These are phyloP conservation scores for Parmelia sp. DNA, from an alignment of 495 filamentous ascomycete species.

Conservation along the genomic window DNA sequence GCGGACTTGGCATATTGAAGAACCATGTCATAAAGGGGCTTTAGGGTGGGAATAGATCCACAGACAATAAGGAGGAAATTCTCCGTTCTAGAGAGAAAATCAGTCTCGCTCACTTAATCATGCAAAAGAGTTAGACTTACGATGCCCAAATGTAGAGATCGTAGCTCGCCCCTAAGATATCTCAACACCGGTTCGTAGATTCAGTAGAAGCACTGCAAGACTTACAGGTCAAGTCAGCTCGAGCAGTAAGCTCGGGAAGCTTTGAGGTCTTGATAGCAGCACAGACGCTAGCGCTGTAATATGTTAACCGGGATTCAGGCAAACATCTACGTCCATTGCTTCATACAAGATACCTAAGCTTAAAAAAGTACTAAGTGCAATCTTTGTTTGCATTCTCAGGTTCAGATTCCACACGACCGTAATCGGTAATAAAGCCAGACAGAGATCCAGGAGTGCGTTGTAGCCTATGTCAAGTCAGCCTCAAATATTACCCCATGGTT, in stretches of 20 bases:
- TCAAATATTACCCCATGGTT: not conserved
- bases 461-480: not conserved
- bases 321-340: not conserved
- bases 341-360: not conserved
- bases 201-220: not conserved
- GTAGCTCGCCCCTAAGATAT: not conserved
- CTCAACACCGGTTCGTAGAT: not conserved
- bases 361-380: not conserved
- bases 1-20: not conserved
- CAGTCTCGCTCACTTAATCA: no score
- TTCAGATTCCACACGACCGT: not conserved
- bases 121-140: not conserved
- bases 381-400: not conserved
- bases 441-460: not conserved
- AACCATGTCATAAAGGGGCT: not conserved
- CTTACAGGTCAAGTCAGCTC: not conserved
- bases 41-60: not conserved
- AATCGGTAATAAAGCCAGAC: not conserved
- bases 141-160: not conserved
- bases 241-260: not conserved
- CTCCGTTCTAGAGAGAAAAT: not conserved
- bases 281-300: not conserved
- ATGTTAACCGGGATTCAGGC: not conserved
- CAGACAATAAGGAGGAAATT: not conserved
- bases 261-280: not conserved